A percentile compares a stretch with the other conserved stretches of the same genome.
phyloP scores from a whole-genome alignment of 169 alveolate species.

The Cryptosporidium ryanae region DNA sequence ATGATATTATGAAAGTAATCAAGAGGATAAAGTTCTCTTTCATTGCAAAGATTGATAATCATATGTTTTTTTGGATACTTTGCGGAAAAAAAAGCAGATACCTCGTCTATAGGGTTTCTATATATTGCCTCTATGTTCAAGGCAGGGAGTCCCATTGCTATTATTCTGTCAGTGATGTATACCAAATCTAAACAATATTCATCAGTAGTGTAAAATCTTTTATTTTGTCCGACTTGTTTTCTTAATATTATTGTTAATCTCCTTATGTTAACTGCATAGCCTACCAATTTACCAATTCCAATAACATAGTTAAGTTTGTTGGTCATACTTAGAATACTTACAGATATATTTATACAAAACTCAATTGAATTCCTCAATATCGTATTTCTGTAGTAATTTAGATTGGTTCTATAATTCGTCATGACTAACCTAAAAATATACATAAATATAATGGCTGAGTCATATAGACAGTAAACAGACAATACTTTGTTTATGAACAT shows the following conservation, averaged over 20 bases:
- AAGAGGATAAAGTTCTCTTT: conserved; percentile 77
- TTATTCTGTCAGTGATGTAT: conserved; percentile 87
- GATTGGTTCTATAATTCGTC: conserved; percentile 15
- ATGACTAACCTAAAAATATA: conserved; percentile 18
- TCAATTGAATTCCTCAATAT: conserved; percentile 35
- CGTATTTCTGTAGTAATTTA: not conserved
- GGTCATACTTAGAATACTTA: conserved; percentile 10
- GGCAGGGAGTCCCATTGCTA: conserved; percentile 93
- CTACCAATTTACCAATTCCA: conserved; percentile 56
- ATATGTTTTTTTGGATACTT: conserved; percentile 85
- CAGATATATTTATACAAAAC: conserved; percentile 4
- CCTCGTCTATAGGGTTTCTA: conserved; percentile 90
- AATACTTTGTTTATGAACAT: not conserved
- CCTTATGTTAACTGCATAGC: conserved; percentile 15
- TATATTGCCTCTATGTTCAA: conserved; percentile 85
- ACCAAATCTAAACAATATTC: conserved; percentile 85
- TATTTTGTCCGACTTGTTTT: conserved; percentile 66
- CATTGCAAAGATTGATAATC: conserved; percentile 88
- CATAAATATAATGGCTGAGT: conserved; percentile 15
- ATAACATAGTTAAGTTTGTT: conserved; percentile 10
- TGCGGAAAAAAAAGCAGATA: conserved; percentile 82
- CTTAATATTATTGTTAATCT: conserved; percentile 45
- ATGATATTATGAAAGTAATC: conserved; percentile 75
- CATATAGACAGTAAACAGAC: conserved; percentile 53
- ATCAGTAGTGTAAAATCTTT: conserved; percentile 41